A percentile compares a stretch with the other conserved stretches of the same genome.
Conservation (phyloP, 2,329 filamentous ascomycete genomes). For the Aspergillus pseudoterreus region DNA sequence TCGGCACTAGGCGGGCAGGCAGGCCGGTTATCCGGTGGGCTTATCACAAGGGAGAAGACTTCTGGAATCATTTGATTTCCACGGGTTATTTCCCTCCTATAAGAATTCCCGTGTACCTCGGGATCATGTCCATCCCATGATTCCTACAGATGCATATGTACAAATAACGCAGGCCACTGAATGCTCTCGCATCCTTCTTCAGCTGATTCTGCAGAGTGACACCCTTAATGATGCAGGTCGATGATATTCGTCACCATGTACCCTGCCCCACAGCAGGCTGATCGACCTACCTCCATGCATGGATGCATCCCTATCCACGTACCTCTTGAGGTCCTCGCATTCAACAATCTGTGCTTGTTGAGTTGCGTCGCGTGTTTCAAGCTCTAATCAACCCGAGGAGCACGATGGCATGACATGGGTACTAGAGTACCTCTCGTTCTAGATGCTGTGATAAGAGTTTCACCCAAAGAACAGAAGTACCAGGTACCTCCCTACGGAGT, state of each 20-base stretch:
- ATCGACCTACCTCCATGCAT: neutral
- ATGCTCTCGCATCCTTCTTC: neutral
- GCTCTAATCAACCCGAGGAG: neutral
- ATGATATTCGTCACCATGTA: neutral
- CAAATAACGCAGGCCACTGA: too few species aligned
- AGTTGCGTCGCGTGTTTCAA: neutral
- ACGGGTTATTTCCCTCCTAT: neutral
- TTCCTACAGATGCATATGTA: constrained; percentile 4
- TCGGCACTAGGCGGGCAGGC: constrained; percentile 3
- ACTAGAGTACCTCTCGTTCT: neutral
- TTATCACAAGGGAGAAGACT: constrained; percentile 6
- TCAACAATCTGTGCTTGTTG: neutral
- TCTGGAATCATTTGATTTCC: neutral
- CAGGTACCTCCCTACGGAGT: too few species aligned
- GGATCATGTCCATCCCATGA: constrained; percentile 10
- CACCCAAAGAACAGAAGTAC: too few species aligned
- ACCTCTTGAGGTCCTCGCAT: neutral
- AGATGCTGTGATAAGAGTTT: neutral
- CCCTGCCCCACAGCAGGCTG: neutral
- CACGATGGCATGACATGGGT: neutral
- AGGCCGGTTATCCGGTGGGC: constrained; percentile 7
- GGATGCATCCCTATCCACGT: neutral
- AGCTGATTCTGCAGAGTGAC: neutral
- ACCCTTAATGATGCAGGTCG: neutral
- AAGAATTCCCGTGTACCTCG: constrained; percentile 1